Percentiles rank a stretch among this genome's conserved stretches.
These are phyloP conservation scores for Diaporthe velutina DNA, from an alignment of 2,329 filamentous ascomycete genomes.

Conservation along the genomic window DNA sequence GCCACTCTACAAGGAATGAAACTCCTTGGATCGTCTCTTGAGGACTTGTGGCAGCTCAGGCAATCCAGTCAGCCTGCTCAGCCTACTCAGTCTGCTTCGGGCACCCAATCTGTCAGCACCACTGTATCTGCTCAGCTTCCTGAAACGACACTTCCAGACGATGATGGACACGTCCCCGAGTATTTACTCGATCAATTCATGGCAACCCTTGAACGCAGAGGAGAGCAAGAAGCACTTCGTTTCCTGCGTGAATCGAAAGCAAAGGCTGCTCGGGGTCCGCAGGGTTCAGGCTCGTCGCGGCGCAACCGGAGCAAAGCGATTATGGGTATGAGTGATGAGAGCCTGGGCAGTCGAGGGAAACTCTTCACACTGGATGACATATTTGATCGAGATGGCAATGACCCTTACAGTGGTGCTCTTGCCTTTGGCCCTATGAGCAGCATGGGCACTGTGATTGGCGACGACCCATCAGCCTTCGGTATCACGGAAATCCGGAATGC, in stretches of 20 bases:
- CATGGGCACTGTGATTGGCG: not conserved
- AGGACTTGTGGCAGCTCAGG: not conserved
- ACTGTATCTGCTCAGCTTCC: not conserved
- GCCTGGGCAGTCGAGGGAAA: not conserved
- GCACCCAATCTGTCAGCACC: not conserved
- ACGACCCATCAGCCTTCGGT: conserved; percentile 4
- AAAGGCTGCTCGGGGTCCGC: not conserved
- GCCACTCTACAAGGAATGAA: not conserved
- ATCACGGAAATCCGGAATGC: conserved; percentile 7
- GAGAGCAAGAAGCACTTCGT: conserved; percentile 3
- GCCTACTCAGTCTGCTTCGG: not conserved
- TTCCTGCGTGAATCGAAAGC: conserved; percentile 1
- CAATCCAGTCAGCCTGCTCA: too few species aligned
- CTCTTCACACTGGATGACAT: not conserved
- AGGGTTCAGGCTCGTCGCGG: not conserved
- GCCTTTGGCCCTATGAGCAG: not conserved
- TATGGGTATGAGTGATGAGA: too few species aligned
- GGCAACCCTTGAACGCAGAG: not conserved
- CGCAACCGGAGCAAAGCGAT: not conserved
- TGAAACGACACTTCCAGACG: not conserved
- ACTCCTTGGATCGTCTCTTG: not conserved
- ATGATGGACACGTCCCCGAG: conserved; percentile 24
- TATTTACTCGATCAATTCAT: conserved; percentile 20
- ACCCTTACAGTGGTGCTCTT: not conserved
- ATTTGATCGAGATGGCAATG: conserved; percentile 1